Percentiles rank a stretch among this genome's conserved stretches.
Conservation (phyloP, 2,329 filamentous ascomycete genomes). For the Colletotrichum nymphaeae region DNA sequence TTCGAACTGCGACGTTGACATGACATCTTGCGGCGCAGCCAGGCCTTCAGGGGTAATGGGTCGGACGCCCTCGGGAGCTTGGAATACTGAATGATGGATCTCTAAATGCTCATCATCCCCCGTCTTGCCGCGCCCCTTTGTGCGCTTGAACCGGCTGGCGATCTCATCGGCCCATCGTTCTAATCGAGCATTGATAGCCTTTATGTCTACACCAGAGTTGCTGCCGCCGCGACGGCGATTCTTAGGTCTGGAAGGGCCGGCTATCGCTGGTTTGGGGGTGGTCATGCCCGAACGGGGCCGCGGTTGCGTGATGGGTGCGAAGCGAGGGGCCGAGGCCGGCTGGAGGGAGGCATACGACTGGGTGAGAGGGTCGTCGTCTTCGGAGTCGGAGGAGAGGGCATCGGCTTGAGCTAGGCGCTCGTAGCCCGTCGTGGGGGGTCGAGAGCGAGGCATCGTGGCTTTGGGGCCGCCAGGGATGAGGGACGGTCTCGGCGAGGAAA, state of each 20-base stretch:
- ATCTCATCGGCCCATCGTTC: conserved; percentile 99
- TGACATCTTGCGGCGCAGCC: conserved; percentile 71
- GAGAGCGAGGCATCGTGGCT: conserved; percentile 71
- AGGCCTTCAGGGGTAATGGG: conserved; percentile 82
- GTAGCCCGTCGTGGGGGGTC: conserved; percentile 83
- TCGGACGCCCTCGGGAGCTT: conserved; percentile 87
- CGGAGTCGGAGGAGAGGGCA: conserved; percentile 77
- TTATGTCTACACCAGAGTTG: conserved; percentile 94
- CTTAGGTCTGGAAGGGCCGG: conserved; percentile 47
- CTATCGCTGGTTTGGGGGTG: conserved; percentile 59
- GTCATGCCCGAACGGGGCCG: conserved; percentile 70
- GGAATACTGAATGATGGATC: conserved; percentile 98
- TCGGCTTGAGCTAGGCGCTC: conserved; percentile 87
- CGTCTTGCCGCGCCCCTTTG: conserved; percentile 77
- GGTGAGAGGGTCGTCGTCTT: conserved; percentile 70
- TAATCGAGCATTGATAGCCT: conserved; percentile 95
- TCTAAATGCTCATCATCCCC: conserved; percentile 88
- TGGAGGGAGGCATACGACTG: conserved; percentile 68
- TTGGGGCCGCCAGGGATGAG: not conserved
- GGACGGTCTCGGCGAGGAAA: not conserved
- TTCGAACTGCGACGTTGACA: conserved; percentile 87
- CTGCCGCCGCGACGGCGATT: conserved; percentile 65
- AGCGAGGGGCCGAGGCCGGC: conserved; percentile 69
- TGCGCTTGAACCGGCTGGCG: conserved; percentile 93
- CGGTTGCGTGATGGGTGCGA: conserved; percentile 72